Conservation (phyloP, 2,329 filamentous ascomycete genomes). For the Periconia sp. region DNA sequence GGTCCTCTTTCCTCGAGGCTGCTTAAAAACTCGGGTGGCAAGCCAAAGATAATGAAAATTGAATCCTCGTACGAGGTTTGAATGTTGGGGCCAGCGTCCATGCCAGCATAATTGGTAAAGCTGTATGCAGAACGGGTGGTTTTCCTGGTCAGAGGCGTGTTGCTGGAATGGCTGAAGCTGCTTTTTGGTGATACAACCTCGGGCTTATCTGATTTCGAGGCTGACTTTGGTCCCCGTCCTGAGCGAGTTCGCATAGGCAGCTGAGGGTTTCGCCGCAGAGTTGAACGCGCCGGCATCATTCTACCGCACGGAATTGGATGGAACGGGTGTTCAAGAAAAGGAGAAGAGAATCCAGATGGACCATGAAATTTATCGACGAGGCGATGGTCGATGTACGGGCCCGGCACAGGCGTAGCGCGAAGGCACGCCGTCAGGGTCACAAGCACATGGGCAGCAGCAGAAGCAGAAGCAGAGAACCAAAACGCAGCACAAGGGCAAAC, state of each 20-base stretch:
- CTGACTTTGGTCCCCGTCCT: slow-evolving; percentile 38
- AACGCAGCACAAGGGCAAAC: slow-evolving; percentile 21
- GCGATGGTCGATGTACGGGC: slow-evolving; percentile 31
- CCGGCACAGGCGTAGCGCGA: slow-evolving; percentile 41
- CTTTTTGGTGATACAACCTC: slow-evolving; percentile 31
- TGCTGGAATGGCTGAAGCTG: slow-evolving; percentile 33
- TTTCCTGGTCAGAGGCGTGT: slow-evolving; percentile 34
- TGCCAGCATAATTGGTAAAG: slow-evolving; percentile 36
- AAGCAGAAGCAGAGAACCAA: slow-evolving; percentile 24
- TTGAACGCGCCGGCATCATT: slow-evolving; percentile 32
- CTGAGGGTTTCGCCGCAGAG: slow-evolving; percentile 35
- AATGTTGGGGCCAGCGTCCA: slow-evolving; percentile 33
- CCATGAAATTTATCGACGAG: slow-evolving; percentile 19
- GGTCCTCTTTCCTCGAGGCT: slow-evolving; percentile 28
- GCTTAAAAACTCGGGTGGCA: slow-evolving; percentile 40
- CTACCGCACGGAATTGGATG: slow-evolving; percentile 33
- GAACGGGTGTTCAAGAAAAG: slow-evolving; percentile 6
- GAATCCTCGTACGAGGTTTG: slow-evolving; percentile 40
- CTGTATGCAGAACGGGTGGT: slow-evolving; percentile 45
- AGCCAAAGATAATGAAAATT: slow-evolving; percentile 41
- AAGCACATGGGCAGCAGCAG: slow-evolving; percentile 29
- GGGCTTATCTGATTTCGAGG: slow-evolving; percentile 33
- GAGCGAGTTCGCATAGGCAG: slow-evolving; percentile 40
- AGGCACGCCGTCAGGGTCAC: slow-evolving; percentile 40
- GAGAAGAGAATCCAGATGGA: slow-evolving; percentile 14